Evolutionary conservation across 1,284 basidiomycete genomes (phyloP).

Genomic region (Microbotryum saponariae): DNA sequence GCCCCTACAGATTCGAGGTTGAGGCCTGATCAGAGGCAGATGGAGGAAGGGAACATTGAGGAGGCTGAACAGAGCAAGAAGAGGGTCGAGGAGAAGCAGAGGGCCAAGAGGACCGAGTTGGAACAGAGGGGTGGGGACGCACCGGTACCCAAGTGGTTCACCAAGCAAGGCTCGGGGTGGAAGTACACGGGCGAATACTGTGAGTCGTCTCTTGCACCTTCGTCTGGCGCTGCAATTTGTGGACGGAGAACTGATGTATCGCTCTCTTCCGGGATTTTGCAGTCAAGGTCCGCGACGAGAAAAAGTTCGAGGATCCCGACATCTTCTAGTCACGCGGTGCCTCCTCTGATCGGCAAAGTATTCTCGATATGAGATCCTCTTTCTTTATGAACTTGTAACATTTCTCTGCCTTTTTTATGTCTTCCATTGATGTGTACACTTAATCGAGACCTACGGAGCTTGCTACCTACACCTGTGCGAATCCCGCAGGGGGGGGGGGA

Average conservation of each 20-base stretch:
- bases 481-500: too few relatives aligned
- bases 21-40: slow-evolving; percentile 74
- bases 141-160: slow-evolving; percentile 26
- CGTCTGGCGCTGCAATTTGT: neutral
- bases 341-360: neutral
- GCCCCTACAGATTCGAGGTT: slow-evolving; percentile 78
- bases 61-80: slow-evolving; percentile 68
- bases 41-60: slow-evolving; percentile 71
- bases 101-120: slow-evolving; percentile 42
- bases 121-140: slow-evolving; percentile 35
- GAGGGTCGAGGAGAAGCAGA: slow-evolving; percentile 56
- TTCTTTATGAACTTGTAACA: too few relatives aligned
- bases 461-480: too few relatives aligned
- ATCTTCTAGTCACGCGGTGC: slow-evolving; percentile 10
- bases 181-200: slow-evolving; percentile 30
- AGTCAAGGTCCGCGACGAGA: slow-evolving; percentile 23
- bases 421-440: too few relatives aligned
- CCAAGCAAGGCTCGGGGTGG: slow-evolving; percentile 28
- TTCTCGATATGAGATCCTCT: too few relatives aligned
- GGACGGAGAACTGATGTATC: slow-evolving; percentile 1
- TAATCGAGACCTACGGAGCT: too few relatives aligned
- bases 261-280: neutral
- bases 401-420: too few relatives aligned
- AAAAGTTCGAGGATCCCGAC: slow-evolving; percentile 25
- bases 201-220: slow-evolving; percentile 2